phyloP scores from a whole-genome alignment of 169 alveolate genomes.

The Plasmodium vivax region DNA sequence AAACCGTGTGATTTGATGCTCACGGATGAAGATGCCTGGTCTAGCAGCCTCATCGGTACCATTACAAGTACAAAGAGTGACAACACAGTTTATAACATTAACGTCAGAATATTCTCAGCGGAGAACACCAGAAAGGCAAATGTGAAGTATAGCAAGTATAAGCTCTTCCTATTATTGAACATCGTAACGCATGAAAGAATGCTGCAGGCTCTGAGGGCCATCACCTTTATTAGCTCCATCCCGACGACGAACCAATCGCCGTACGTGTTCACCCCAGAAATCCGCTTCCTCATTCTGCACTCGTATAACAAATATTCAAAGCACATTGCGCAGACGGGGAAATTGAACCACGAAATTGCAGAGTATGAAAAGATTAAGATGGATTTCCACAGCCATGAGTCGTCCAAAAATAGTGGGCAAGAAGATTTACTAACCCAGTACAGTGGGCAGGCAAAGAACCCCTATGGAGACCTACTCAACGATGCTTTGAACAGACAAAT shows the following conservation, averaged over 20 bases:
- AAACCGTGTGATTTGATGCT: constrained; percentile 73
- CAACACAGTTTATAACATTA: constrained; percentile 47
- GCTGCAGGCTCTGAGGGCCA: constrained; percentile 79
- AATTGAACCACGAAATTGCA: constrained; percentile 57
- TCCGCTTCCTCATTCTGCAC: constrained; percentile 54
- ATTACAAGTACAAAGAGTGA: constrained; percentile 63
- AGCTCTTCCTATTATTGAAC: constrained; percentile 50
- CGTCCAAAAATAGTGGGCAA: constrained; percentile 12
- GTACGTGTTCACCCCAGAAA: constrained; percentile 73
- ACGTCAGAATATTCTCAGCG: constrained; percentile 70
- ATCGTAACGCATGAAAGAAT: constrained; percentile 78
- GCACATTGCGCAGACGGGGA: constrained; percentile 67
- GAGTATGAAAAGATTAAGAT: constrained; percentile 43
- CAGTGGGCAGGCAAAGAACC: constrained; percentile 59
- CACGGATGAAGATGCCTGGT: constrained; percentile 78
- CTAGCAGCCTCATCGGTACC: constrained; percentile 51
- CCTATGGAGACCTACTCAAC: constrained; percentile 64
- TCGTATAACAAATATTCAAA: constrained; percentile 60
- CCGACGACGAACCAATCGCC: constrained; percentile 74
- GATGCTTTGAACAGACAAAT: constrained; percentile 69
- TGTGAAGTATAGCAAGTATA: constrained; percentile 67
- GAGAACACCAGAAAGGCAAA: constrained; percentile 66
- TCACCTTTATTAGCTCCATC: constrained; percentile 76
- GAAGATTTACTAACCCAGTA: constrained; percentile 60
- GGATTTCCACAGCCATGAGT: constrained; percentile 53